Evolutionary conservation across 306 rosid genomes (phyloP).

Genomic region (Fragaria iinumae): DNA sequence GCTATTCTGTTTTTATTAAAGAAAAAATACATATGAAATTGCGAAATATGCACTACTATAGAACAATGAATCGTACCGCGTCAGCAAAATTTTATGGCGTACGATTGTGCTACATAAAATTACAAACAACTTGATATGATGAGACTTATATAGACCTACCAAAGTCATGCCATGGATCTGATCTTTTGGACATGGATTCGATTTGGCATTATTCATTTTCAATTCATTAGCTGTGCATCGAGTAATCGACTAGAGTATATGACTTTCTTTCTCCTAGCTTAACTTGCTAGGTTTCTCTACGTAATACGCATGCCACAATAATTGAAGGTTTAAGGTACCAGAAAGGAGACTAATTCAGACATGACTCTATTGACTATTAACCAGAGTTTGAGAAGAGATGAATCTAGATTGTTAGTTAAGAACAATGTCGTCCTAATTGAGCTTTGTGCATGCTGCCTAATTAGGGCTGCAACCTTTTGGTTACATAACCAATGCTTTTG

Average conservation of each 20-base stretch:
- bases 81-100: not conserved
- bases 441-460: slow-evolving; percentile 1
- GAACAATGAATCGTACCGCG: not conserved
- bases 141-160: not conserved
- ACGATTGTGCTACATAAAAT: not conserved
- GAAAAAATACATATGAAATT: no score
- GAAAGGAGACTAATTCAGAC: not conserved
- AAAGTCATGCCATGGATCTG: not conserved
- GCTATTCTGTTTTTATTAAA: no score
- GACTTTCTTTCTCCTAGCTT: slow-evolving; percentile 1
- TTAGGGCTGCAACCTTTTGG: not conserved
- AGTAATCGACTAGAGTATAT: not conserved
- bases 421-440: not conserved
- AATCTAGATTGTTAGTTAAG: not conserved
- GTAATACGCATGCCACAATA: not conserved
- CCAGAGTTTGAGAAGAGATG: not conserved
- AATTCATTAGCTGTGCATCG: not conserved
- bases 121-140: not conserved
- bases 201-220: not conserved
- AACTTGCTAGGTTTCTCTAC: not conserved
- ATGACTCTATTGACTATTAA: not conserved
- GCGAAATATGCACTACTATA: no score
- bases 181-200: not conserved
- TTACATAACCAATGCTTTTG: not conserved
- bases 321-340: slow-evolving; percentile 2